Base-by-base conservation (phyloP, 768 basidiomycete genomes). In the Leccinum rimulosum region DNA sequence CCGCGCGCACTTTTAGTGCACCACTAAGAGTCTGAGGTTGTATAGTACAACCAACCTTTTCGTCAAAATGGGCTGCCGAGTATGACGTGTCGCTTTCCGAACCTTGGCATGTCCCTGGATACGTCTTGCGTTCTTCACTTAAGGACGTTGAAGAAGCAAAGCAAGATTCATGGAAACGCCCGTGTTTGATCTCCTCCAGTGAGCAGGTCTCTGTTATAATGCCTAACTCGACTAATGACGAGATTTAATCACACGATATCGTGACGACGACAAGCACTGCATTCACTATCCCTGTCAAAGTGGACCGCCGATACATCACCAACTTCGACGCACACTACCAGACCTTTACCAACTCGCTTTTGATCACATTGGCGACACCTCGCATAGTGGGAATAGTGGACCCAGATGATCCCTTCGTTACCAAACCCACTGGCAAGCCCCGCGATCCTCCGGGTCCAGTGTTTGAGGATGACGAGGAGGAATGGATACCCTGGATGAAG, bases 401-500 rank as follows among this genome's bases (percentile, higher is more conserved):
- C 25, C 48, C 48, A 49, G 25, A 49, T 27, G 25, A 49, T 25
- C 48, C 48, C 6, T 47, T 11, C 8, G 19, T 10, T 47, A 22
- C 17, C 17, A 9, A 40, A 35, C 5, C 12, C 6, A 14, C 22
- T 22, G 22, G 22, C 22, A 22, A 43, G 5, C n/a, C 19, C 10
- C 3, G 1, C n/a, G 3, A 19, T 12, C 19, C 54, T 14, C 12
- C 28, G 14, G 54, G 45, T 47, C 48, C 25, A 27, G 12, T 14
- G 15, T 49, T 49, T 17, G 48, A 49, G 59, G 54, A 60, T 3
- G 59, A 52, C 28, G 55, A 56, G 17, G 57, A 65, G 3, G 40
- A 30, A 11, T 65, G 63, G 56, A 59, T 55, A 27, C 56, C 53
- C 5, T 60, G 56, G 63, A 40, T 33, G 17, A 51, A 3, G 40